These are phyloP conservation scores for Corniculantispora saksenae DNA, from an alignment of 2,329 filamentous ascomycete species.

Conservation along the genomic window DNA sequence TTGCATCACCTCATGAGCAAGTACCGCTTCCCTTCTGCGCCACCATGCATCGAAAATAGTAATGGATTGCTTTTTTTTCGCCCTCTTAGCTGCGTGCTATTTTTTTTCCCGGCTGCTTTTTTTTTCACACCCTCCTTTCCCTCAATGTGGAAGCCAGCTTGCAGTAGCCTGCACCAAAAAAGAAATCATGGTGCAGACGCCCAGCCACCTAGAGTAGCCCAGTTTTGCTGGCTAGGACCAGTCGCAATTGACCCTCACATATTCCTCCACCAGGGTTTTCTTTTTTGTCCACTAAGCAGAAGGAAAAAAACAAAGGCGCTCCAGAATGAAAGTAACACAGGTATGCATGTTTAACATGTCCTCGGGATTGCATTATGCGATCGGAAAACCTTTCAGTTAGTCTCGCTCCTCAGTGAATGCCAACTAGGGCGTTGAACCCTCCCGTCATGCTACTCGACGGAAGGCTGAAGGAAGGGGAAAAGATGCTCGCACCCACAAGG, in stretches of 20 bases:
- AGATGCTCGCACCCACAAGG: too few relatives aligned
- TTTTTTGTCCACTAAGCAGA: neutral
- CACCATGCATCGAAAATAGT: neutral
- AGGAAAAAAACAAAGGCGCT: neutral
- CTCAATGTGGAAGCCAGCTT: neutral
- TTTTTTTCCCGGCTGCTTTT: neutral
- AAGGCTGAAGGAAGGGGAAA: too few relatives aligned
- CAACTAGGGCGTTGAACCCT: too few relatives aligned
- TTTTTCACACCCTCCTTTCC: neutral
- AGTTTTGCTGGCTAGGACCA: neutral
- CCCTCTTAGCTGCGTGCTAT: neutral
- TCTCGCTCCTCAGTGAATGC: neutral
- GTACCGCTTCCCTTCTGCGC: neutral
- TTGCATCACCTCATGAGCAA: neutral
- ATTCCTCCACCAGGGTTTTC: neutral
- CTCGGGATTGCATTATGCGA: slow-evolving; percentile 2
- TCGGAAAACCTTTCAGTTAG: neutral
- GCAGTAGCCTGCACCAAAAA: neutral
- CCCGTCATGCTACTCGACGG: too few relatives aligned
- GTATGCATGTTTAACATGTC: neutral
- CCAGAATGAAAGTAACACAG: neutral
- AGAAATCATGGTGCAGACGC: neutral
- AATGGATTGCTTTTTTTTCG: neutral
- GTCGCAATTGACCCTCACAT: neutral
- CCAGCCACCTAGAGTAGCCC: neutral